Conservation (phyloP, 2,329 filamentous ascomycete species). For the Venturia carpophila region DNA sequence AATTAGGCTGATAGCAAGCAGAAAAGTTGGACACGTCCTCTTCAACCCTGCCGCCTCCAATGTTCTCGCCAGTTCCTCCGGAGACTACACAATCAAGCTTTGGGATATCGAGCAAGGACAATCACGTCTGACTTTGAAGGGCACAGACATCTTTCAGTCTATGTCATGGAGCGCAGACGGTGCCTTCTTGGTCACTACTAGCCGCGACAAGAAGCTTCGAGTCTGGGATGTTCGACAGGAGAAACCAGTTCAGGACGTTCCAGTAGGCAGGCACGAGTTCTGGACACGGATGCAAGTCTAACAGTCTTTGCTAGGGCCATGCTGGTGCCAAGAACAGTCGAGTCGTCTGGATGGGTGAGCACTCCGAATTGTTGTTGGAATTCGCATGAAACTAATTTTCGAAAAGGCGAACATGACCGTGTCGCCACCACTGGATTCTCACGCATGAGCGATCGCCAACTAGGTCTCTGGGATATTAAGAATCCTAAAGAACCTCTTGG, state of each 20-base stretch:
- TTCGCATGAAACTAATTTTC: conserved; percentile 48
- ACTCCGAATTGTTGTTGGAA: too few relatives aligned
- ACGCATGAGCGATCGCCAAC: conserved; percentile 93
- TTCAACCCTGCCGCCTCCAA: conserved; percentile 97
- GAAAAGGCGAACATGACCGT: conserved; percentile 66
- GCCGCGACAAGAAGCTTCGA: conserved; percentile 94
- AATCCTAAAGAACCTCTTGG: conserved; percentile 72
- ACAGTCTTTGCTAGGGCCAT: conserved; percentile 50
- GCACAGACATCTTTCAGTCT: conserved; percentile 88
- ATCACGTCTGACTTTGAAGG: conserved; percentile 66
- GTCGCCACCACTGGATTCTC: conserved; percentile 97
- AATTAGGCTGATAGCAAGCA: conserved; percentile 31
- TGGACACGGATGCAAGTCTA: neutral
- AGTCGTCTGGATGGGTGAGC: conserved; percentile 78
- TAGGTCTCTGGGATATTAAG: conserved; percentile 91
- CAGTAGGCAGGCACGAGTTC: conserved; percentile 25
- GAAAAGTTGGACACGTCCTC: conserved; percentile 94
- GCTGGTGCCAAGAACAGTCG: conserved; percentile 95
- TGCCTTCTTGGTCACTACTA: conserved; percentile 80
- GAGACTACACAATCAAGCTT: conserved; percentile 88
- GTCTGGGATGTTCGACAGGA: conserved; percentile 97
- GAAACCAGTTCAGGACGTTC: conserved; percentile 71
- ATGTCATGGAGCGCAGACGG: conserved; percentile 93
- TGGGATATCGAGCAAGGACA: conserved; percentile 86
- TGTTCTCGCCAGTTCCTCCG: conserved; percentile 88